phyloP scores from a whole-genome alignment of 164 flowering plant species.

The Nymphaea thermarum region DNA sequence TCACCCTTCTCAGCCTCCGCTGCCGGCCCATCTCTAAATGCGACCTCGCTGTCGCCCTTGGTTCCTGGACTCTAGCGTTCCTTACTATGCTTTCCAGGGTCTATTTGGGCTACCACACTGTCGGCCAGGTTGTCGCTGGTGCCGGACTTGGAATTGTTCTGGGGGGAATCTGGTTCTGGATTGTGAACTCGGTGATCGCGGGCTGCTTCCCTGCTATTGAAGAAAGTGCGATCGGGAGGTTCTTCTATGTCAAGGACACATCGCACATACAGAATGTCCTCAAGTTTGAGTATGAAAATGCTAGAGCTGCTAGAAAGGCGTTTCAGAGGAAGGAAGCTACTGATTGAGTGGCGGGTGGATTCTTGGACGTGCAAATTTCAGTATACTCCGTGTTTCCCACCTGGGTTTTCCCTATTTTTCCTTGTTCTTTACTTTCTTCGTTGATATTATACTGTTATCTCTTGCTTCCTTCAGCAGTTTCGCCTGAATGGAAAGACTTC shows the following conservation, averaged over 20 bases:
- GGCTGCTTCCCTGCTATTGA: slow-evolving; percentile 56
- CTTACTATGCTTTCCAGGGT: slow-evolving; percentile 87
- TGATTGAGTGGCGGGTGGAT: not conserved
- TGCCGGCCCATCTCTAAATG: slow-evolving; percentile 18
- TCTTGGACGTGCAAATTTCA: not conserved
- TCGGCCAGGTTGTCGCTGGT: slow-evolving; percentile 87
- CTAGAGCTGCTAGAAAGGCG: slow-evolving; percentile 57
- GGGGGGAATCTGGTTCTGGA: slow-evolving; percentile 65
- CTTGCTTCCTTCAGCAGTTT: too few species aligned
- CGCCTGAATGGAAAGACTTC: too few species aligned
- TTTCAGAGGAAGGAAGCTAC: slow-evolving; percentile 3
- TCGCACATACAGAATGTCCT: slow-evolving; percentile 73
- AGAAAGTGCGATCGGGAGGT: slow-evolving; percentile 68
- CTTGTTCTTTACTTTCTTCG: too few species aligned
- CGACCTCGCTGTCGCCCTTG: slow-evolving; percentile 13
- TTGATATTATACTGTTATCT: too few species aligned
- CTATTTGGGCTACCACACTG: slow-evolving; percentile 88
- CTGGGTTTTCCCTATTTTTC: too few species aligned
- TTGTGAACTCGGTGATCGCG: slow-evolving; percentile 41
- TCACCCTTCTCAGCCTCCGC: slow-evolving; percentile 33
- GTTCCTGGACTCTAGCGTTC: slow-evolving; percentile 52
- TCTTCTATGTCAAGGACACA: slow-evolving; percentile 79
- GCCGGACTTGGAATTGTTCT: slow-evolving; percentile 51
- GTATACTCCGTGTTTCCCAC: too few species aligned
- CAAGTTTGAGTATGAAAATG: slow-evolving; percentile 89